These are phyloP conservation scores for Trichaptum fuscoviolaceum DNA, from an alignment of 768 basidiomycete genomes.

Conservation along the genomic window DNA sequence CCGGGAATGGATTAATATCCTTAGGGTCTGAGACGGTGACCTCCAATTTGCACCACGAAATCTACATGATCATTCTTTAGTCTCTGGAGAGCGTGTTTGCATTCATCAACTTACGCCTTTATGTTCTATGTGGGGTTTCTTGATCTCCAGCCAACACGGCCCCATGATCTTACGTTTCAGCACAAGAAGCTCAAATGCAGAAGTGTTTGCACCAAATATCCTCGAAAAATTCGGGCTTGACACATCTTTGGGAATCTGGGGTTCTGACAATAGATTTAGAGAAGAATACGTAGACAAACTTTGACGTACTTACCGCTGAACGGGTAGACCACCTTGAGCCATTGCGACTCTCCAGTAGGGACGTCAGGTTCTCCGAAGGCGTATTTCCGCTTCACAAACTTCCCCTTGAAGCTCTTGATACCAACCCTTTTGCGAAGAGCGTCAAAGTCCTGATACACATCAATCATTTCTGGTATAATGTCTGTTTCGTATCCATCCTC, in stretches of 20 bases:
- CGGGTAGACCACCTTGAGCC: slow-evolving; percentile 91
- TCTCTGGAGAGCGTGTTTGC: slow-evolving; percentile 1
- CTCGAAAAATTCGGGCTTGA: slow-evolving; percentile 80
- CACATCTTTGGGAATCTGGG: slow-evolving; percentile 64
- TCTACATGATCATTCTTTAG: slow-evolving; percentile 36
- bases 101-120: slow-evolving; percentile 58
- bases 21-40: slow-evolving; percentile 80
- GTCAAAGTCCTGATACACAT: slow-evolving; percentile 83
- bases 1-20: slow-evolving; percentile 77
- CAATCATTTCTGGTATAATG: slow-evolving; percentile 57
- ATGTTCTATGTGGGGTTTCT: slow-evolving; percentile 65
- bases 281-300: background rate
- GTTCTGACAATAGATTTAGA: slow-evolving; percentile 40
- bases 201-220: slow-evolving; percentile 90
- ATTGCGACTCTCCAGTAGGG: slow-evolving; percentile 72
- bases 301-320: slow-evolving; percentile 61
- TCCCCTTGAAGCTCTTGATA: slow-evolving; percentile 73
- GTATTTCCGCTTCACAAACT: slow-evolving; percentile 85
- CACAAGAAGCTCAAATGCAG: slow-evolving; percentile 88
- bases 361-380: slow-evolving; percentile 86
- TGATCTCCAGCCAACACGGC: slow-evolving; percentile 92
- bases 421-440: slow-evolving; percentile 63
- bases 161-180: slow-evolving; percentile 98
- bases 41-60: slow-evolving; percentile 97
- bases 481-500: slow-evolving; percentile 56